phyloP scores from a whole-genome alignment of 768 basidiomycete species.

The Chalciporus pseudorubinellus region DNA sequence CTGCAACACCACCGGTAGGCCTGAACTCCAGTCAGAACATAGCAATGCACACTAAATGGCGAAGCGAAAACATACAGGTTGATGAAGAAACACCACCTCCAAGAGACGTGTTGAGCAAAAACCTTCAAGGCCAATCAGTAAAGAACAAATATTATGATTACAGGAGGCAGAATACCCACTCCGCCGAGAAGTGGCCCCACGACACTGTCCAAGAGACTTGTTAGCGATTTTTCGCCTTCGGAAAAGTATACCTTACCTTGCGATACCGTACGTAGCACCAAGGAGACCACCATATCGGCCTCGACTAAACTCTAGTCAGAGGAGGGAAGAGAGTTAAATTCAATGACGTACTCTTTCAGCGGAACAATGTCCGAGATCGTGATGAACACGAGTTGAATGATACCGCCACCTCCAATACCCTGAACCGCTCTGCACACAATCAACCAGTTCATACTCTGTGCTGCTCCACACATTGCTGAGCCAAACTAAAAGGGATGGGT shows the following conservation, averaged over 20 bases:
- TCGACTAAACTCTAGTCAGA: constrained; percentile 41
- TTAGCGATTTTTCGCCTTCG: constrained; percentile 52
- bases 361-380: too few species aligned
- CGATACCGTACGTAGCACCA: too few species aligned
- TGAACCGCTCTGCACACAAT: too few species aligned
- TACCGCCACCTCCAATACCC: too few species aligned
- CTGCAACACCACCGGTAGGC: constrained; percentile 66
- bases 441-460: too few species aligned
- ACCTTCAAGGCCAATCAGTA: constrained; percentile 43
- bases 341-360: too few species aligned
- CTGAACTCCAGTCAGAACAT: constrained; percentile 31
- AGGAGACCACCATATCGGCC: constrained; percentile 80
- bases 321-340: not conserved
- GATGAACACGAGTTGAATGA: too few species aligned
- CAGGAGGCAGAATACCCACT: constrained; percentile 33
- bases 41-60: not conserved
- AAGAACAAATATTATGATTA: not conserved
- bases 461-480: too few species aligned
- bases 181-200: constrained; percentile 78
- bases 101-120: constrained; percentile 69
- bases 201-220: constrained; percentile 37
- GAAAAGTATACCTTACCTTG: too few species aligned
- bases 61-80: constrained; percentile 48
- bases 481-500: too few species aligned
- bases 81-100: constrained; percentile 81